Evolutionary conservation across 1,284 basidiomycete genomes (phyloP), one percentile per base, ranked within the genome.

Genomic region (Marasmius tenuissimus): DNA sequence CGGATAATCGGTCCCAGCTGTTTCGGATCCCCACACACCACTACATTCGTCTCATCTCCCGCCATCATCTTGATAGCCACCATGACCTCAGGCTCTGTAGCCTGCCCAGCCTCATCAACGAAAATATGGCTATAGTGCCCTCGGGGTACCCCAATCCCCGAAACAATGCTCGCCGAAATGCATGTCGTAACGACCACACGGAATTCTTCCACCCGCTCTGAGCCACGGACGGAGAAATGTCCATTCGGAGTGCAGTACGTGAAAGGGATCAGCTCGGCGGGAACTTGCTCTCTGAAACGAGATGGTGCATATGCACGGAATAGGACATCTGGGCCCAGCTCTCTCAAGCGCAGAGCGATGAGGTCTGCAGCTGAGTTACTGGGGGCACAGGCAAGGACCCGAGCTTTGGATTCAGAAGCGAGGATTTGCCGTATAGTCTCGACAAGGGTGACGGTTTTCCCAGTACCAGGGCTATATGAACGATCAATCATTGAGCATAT

Each of bases 301-400:
- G 85, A 88, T 0, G 85, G 85, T 0, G 89, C 88, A 61, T 89
- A 87, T 67, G 87, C 84, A 0, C 88, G 76, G 72, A 90, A 87
- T 0, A 91, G 70, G 38, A 78, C 65, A 1, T 77, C 71, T 0
- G 67, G 12, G 20, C 70, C 71, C 12, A 81, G 71, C 10, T 61
- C 60, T n/a, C 62, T 60, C 7, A 86, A 75, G 16, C 76, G 77
- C 37, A 70, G 63, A 16, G 80, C 77, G 47, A 86, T 76, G 33
- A 90, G 72, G 67, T 87, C 85, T 0, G 82, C 84, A 1, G 85
- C 85, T 14, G 84, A 84, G 66, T 87, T 86, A 66, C 81, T 85
- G 0, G 85, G 88, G 0, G 88, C 88, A 62, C 86, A 89, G 0
- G 85, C 86, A 1, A 91, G 76, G 58, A 91, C 77, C 20, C 75